A percentile compares a stretch with the other conserved stretches of the same genome.
Evolutionary conservation across 331 rosid genomes (phyloP).

Genomic region (Ulmus americana): DNA sequence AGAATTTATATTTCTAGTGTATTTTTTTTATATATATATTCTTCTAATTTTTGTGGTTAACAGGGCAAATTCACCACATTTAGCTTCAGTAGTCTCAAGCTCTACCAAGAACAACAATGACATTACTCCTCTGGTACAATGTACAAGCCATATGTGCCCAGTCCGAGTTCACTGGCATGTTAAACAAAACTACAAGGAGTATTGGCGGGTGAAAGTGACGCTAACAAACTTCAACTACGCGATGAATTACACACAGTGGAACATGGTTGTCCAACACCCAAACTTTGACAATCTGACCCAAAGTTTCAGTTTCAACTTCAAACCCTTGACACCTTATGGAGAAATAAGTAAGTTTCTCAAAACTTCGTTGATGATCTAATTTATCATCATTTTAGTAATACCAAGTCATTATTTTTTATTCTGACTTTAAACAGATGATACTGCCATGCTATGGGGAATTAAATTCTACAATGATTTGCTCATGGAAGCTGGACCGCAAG

Average conservation of each 20-base stretch:
- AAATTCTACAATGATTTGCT: slow-evolving; percentile 84
- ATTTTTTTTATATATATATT: slow-evolving; percentile 8
- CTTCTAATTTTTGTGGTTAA: slow-evolving; percentile 3
- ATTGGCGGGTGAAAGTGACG: slow-evolving; percentile 85
- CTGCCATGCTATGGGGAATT: slow-evolving; percentile 85
- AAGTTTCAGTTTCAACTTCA: slow-evolving; percentile 78
- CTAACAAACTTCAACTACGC: slow-evolving; percentile 73
- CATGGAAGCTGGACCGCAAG: slow-evolving; percentile 61
- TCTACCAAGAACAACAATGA: slow-evolving; percentile 29
- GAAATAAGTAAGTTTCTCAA: slow-evolving; percentile 50
- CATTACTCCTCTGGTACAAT: slow-evolving; percentile 55
- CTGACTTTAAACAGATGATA: slow-evolving; percentile 64
- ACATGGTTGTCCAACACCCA: slow-evolving; percentile 80
- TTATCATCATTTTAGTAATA: neutral
- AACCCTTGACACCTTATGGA: slow-evolving; percentile 56
- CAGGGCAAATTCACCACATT: slow-evolving; percentile 52
- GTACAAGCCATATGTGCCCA: slow-evolving; percentile 87
- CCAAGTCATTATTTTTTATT: neutral
- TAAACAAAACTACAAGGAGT: slow-evolving; percentile 67
- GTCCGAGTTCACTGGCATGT: slow-evolving; percentile 89
- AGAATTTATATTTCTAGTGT: slow-evolving; percentile 1
- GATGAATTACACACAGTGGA: slow-evolving; percentile 83
- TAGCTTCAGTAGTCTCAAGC: slow-evolving; percentile 50
- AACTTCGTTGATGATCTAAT: neutral
- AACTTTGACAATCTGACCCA: slow-evolving; percentile 73